Percentiles rank a stretch among this genome's conserved stretches.
These are phyloP conservation scores for Pleurotus djamor DNA, from an alignment of 768 basidiomycete genomes.

Conservation along the genomic window DNA sequence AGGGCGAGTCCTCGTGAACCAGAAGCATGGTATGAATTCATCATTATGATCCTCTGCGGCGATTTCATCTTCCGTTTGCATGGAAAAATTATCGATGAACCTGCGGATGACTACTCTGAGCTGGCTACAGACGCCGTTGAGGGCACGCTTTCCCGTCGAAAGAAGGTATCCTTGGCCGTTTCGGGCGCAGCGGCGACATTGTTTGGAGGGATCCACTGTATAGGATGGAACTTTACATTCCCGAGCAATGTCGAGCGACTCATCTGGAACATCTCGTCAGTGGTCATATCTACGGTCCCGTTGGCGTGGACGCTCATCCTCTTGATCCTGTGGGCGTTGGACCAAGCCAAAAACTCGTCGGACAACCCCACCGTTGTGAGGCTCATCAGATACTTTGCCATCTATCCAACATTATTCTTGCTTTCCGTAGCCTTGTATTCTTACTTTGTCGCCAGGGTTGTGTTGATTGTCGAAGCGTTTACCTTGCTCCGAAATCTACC, in stretches of 20 bases:
- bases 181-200: neutral
- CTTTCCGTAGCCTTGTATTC: neutral
- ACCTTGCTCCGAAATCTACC: slow-evolving; percentile 12
- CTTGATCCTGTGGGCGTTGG: neutral
- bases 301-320: neutral
- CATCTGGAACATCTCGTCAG: slow-evolving; percentile 8
- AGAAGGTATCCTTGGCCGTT: neutral
- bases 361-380: neutral
- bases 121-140: neutral
- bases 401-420: neutral
- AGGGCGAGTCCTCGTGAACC: neutral
- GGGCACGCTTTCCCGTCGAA: neutral
- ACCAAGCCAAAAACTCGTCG: neutral
- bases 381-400: neutral
- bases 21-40: neutral
- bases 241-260: slow-evolving; percentile 2
- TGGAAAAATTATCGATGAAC: neutral
- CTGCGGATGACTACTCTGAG: neutral
- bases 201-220: slow-evolving; percentile 12
- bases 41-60: neutral
- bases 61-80: neutral
- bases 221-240: slow-evolving; percentile 10
- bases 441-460: slow-evolving; percentile 12
- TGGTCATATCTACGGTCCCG: neutral
- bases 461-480: slow-evolving; percentile 11